These are phyloP conservation scores for Pythium folliculosum DNA, from an alignment of 352 stramenopile species.

Conservation along the genomic window DNA sequence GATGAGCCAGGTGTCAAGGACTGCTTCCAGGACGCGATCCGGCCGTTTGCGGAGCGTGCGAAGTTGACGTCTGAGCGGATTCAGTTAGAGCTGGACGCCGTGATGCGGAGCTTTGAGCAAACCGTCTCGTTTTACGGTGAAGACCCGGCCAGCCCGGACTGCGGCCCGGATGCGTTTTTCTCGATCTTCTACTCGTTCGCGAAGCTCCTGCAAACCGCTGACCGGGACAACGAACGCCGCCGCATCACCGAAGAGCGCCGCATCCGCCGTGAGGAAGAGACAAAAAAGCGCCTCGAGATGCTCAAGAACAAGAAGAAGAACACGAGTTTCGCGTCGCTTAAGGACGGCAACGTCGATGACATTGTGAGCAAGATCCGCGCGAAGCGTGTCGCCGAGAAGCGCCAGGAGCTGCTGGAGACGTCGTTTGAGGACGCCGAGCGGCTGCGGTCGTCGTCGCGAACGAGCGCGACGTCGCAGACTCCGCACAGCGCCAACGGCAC, in stretches of 20 bases:
- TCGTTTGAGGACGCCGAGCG: slow-evolving; percentile 29
- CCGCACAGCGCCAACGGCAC: slow-evolving; percentile 20
- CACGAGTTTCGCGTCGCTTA: slow-evolving; percentile 66
- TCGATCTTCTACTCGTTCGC: slow-evolving; percentile 87
- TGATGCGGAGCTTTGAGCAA: slow-evolving; percentile 69
- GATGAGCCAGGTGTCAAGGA: slow-evolving; percentile 39
- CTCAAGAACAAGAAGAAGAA: slow-evolving; percentile 82
- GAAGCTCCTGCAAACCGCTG: slow-evolving; percentile 76
- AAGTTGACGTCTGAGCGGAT: slow-evolving; percentile 64
- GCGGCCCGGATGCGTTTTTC: slow-evolving; percentile 77
- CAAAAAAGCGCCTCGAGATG: slow-evolving; percentile 76
- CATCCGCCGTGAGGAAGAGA: slow-evolving; percentile 75
- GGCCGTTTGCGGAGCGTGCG: slow-evolving; percentile 71
- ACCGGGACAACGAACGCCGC: slow-evolving; percentile 85
- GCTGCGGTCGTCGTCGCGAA: slow-evolving; percentile 23
- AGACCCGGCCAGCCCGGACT: slow-evolving; percentile 68
- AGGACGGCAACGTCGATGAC: slow-evolving; percentile 79
- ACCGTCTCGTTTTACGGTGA: slow-evolving; percentile 76
- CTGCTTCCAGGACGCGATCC: slow-evolving; percentile 75
- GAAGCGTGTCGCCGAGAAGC: slow-evolving; percentile 80
- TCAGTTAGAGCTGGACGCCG: slow-evolving; percentile 50
- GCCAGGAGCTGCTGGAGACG: slow-evolving; percentile 51
- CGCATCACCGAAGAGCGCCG: slow-evolving; percentile 78
- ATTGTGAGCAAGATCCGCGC: slow-evolving; percentile 84
- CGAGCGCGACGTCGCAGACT: slow-evolving; percentile 21